These are phyloP conservation scores for Nephelium lappaceum DNA, from an alignment of 345 rosid species.

Conservation along the genomic window DNA sequence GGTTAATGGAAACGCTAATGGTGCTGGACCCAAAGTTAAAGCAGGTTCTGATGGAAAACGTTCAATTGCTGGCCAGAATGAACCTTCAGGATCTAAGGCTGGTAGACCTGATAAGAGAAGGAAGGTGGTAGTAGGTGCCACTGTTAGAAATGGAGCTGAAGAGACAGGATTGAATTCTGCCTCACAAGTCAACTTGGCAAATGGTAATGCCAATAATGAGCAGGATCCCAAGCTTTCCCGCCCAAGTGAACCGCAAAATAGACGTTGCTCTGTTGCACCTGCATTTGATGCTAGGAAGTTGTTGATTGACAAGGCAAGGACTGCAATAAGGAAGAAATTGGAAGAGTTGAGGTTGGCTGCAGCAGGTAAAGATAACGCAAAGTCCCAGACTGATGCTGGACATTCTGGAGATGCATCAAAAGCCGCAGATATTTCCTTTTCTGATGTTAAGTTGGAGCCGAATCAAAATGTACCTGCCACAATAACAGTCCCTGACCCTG, in stretches of 20 bases:
- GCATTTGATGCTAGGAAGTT: constrained; percentile 82
- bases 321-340: constrained; percentile 62
- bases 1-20: constrained; percentile 49
- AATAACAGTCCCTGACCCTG: constrained; percentile 87
- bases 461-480: constrained; percentile 51
- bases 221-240: constrained; percentile 48
- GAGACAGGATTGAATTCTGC: constrained; percentile 43
- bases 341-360: constrained; percentile 60
- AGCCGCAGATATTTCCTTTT: constrained; percentile 24
- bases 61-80: constrained; percentile 37
- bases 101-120: constrained; percentile 76
- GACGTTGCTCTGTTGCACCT: constrained; percentile 58
- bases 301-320: constrained; percentile 77
- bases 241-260: constrained; percentile 47
- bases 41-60: constrained; percentile 52
- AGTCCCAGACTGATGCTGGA: constrained; percentile 24
- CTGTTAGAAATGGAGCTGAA: constrained; percentile 57
- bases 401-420: constrained; percentile 35
- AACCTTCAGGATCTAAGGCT: constrained; percentile 41
- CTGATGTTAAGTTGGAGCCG: constrained; percentile 39
- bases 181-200: constrained; percentile 41
- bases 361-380: constrained; percentile 36
- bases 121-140: constrained; percentile 56
- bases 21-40: constrained; percentile 47
- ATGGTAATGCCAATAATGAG: constrained; percentile 39